These are phyloP conservation scores for Clitopilus passeckerianus DNA, from an alignment of 768 basidiomycete species.

Conservation along the genomic window DNA sequence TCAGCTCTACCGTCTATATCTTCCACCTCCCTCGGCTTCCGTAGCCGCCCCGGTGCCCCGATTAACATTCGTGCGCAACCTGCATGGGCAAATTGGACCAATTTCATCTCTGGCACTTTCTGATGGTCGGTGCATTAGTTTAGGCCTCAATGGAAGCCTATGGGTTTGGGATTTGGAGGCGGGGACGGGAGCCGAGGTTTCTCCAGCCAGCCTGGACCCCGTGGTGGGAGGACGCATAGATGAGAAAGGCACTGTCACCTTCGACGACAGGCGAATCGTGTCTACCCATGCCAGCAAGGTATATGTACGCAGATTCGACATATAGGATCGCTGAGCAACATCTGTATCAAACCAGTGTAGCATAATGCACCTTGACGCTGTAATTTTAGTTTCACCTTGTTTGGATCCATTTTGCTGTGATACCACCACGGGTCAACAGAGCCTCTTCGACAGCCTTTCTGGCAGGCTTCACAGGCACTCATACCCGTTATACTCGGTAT, in stretches of 20 bases:
- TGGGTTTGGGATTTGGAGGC: conserved; percentile 88
- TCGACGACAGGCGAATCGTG: conserved; percentile 74
- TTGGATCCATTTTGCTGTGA: not conserved
- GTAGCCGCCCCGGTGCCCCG: conserved; percentile 52
- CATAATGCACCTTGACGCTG: not conserved
- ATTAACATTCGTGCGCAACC: conserved; percentile 64
- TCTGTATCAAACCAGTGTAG: not conserved
- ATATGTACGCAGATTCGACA: conserved; percentile 52
- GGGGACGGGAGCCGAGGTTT: conserved; percentile 40
- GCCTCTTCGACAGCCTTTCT: no score
- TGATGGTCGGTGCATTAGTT: conserved; percentile 78
- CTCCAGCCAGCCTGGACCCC: conserved; percentile 16
- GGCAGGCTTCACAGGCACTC: not conserved
- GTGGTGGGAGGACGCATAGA: not conserved
- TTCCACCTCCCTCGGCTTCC: conserved; percentile 44
- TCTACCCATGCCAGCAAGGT: conserved; percentile 38
- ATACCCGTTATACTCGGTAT: not conserved
- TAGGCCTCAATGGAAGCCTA: conserved; percentile 65
- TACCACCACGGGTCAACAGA: not conserved
- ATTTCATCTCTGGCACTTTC: conserved; percentile 66
- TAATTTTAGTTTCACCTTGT: not conserved
- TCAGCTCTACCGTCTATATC: conserved; percentile 70
- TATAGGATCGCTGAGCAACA: conserved; percentile 21
- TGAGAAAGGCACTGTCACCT: conserved; percentile 45
- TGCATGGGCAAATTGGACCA: conserved; percentile 67